phyloP scores from a whole-genome alignment of 2,329 filamentous ascomycete species.

The Colletotrichum sp. region DNA sequence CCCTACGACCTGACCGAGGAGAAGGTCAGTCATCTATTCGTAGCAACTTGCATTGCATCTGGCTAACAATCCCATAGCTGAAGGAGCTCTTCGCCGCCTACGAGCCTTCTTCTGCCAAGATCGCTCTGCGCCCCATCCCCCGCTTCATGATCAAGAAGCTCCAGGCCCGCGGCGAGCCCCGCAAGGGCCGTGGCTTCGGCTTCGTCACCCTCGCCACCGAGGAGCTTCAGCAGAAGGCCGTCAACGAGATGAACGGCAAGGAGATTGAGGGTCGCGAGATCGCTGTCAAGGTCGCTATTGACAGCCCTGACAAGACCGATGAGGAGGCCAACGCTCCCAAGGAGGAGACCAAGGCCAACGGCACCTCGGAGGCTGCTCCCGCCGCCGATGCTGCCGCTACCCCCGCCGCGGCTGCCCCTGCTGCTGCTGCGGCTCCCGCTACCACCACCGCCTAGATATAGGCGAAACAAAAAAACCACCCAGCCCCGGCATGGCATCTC shows the following conservation, averaged over 20 bases:
- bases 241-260: slow-evolving; percentile 98
- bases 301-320: slow-evolving; percentile 94
- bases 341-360: slow-evolving; percentile 47
- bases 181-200: slow-evolving; percentile 98
- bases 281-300: slow-evolving; percentile 99
- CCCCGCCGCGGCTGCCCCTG: slow-evolving; percentile 23
- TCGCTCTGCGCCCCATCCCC: slow-evolving; percentile 96
- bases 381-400: slow-evolving; percentile 26
- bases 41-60: not conserved
- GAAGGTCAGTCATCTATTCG: slow-evolving; percentile 69
- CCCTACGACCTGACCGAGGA: slow-evolving; percentile 98
- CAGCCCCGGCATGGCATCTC: slow-evolving; percentile 7
- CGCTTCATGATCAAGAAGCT: slow-evolving; percentile 99
- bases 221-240: slow-evolving; percentile 97
- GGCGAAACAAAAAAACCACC: not conserved
- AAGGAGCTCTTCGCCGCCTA: slow-evolving; percentile 96
- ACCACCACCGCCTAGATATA: slow-evolving; percentile 33
- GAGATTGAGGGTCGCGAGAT: slow-evolving; percentile 99
- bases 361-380: slow-evolving; percentile 39
- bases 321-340: slow-evolving; percentile 75
- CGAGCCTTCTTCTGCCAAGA: slow-evolving; percentile 94
- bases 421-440: slow-evolving; percentile 27
- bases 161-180: slow-evolving; percentile 94
- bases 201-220: slow-evolving; percentile 96
- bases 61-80: slow-evolving; percentile 64